Evolutionary conservation across 257 asterid species (phyloP).

Genomic region (Nicotiana knightiana): DNA sequence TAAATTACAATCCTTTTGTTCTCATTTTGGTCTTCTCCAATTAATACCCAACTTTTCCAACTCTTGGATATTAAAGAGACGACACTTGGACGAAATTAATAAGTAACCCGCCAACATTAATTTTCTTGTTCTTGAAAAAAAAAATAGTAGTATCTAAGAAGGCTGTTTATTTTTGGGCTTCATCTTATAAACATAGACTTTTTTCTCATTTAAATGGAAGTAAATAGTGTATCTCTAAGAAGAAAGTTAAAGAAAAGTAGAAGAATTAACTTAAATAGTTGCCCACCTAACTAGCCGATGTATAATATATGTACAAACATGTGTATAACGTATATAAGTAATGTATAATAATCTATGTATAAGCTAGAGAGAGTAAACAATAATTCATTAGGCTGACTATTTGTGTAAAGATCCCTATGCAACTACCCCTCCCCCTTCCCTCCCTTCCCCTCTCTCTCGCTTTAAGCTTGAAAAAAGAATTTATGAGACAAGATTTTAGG

Average conservation of each 20-base stretch:
- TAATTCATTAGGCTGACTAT: too few relatives aligned
- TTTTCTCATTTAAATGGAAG: background rate
- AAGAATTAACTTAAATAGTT: too few relatives aligned
- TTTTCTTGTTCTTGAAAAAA: background rate
- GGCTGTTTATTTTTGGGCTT: too few relatives aligned
- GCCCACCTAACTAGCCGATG: too few relatives aligned
- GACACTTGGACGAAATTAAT: background rate
- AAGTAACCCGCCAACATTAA: background rate
- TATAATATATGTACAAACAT: too few relatives aligned
- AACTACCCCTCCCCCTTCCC: too few relatives aligned
- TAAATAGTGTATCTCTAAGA: background rate
- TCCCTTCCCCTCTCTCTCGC: too few relatives aligned
- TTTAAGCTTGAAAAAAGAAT: background rate
- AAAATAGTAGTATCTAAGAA: too few relatives aligned
- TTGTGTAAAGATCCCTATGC: too few relatives aligned
- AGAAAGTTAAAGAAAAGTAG: background rate
- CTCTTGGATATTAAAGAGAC: background rate
- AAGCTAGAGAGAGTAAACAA: too few relatives aligned
- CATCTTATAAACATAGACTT: background rate
- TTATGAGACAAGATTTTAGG: background rate
- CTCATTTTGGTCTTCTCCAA: slow-evolving; percentile 4
- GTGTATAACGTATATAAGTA: too few relatives aligned
- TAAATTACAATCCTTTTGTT: slow-evolving; percentile 5
- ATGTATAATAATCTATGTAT: too few relatives aligned
- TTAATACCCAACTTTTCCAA: background rate